phyloP scores from a whole-genome alignment of 2,329 filamentous ascomycete species.

The Chaetomium sp. region DNA sequence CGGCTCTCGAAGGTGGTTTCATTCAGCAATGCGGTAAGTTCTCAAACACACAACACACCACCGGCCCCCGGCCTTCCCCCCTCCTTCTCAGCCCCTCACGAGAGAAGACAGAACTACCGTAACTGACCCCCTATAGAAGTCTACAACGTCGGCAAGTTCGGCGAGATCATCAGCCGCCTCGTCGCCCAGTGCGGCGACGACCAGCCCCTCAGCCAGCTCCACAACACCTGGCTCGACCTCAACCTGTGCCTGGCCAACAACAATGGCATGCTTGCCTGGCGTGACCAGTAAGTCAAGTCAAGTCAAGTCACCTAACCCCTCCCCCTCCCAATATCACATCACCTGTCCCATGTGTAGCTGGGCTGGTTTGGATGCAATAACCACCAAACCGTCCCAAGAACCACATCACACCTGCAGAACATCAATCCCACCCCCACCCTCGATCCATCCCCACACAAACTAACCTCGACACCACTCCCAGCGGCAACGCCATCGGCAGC shows the following conservation, averaged over 20 bases:
- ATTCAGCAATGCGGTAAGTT: slow-evolving; percentile 10
- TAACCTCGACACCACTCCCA: background rate
- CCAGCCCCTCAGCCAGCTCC: background rate
- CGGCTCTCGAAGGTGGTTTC: slow-evolving; percentile 5
- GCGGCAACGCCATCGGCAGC: slow-evolving; percentile 2
- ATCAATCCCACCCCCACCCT: no score
- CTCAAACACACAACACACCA: background rate
- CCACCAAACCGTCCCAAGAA: no score
- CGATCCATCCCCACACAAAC: no score
- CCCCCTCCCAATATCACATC: background rate
- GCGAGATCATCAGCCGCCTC: slow-evolving; percentile 7
- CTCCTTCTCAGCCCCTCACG: background rate
- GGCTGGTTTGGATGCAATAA: no score
- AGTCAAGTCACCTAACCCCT: no score
- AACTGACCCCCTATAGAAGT: background rate
- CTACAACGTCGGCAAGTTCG: background rate
- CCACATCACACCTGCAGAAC: no score
- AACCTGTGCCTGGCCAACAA: slow-evolving; percentile 14
- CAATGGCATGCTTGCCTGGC: slow-evolving; percentile 3
- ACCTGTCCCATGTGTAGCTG: no score
- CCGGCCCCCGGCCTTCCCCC: no score
- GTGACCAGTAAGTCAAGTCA: background rate
- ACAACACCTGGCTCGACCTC: slow-evolving; percentile 10
- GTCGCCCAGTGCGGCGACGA: slow-evolving; percentile 8
- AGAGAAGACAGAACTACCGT: background rate